Evolutionary conservation across 2,329 filamentous ascomycete genomes (phyloP), one percentile per base, ranked within the genome.

Genomic region (Sphaerulina populicola): DNA sequence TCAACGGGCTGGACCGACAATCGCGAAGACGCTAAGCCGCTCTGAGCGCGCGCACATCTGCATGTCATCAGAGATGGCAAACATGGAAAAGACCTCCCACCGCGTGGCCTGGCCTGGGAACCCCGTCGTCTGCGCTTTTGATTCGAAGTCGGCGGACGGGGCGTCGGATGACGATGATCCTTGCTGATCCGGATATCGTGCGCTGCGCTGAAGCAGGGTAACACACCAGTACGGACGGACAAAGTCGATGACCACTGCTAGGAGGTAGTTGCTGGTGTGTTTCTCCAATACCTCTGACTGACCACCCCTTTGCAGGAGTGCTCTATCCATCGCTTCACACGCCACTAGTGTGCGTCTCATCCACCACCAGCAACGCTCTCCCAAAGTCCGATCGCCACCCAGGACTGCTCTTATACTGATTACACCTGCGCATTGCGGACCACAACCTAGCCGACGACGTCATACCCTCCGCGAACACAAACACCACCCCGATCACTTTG

Each of bases 401-500:
- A 44, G 45, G 38, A n/a, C 23, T 44, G 15, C 18, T 39, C 41
- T 31, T 45, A 43, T 44, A 33, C 36, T 40, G 39, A 42, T 31
- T 38, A 42, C 23, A 11, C 50, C 45, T 39, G 21, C 49, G 30
- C 44, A 38, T 29, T 23, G 42, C 30, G 14, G 37, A 44, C 40
- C 11, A 38, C 33, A 33, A 41, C 30, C 36, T 47, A 14, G 14
- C 38, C 50, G 50, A 52, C 43, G 50, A 52, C 50, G 50, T 52
- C 50, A 52, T 52, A 43, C 38, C 37, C 15, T 15, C 23, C 47
- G 7, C 40, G 18, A 36, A 8, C 39, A 30, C 49, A 14, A 31
- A 15, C 44, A 38, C 41, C 27, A 37, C 31, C 40, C 30, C 45
- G 41, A 49, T 18, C 40, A 27, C 27, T 35, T 38, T 30, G 18